Percentiles rank a stretch among this genome's conserved stretches.
These are phyloP conservation scores for Trichoderma reesei DNA, from an alignment of 495 filamentous ascomycete species.

Conservation along the genomic window DNA sequence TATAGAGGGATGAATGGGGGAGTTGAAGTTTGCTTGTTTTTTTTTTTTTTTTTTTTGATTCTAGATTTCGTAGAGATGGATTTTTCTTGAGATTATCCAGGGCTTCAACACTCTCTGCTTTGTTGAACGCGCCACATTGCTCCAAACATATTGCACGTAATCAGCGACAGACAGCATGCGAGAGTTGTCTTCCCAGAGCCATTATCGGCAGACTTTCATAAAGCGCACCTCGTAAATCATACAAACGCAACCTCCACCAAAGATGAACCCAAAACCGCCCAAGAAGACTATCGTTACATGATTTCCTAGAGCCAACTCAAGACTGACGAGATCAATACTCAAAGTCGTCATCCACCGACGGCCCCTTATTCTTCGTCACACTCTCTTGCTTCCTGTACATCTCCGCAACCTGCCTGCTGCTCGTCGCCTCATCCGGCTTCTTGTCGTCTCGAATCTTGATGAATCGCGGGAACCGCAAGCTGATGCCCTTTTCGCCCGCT, in stretches of 20 bases:
- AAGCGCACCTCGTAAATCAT: background rate
- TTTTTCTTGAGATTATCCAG: background rate
- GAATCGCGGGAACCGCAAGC: slow-evolving; percentile 81
- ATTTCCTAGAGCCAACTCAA: background rate
- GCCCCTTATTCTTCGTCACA: slow-evolving; percentile 63
- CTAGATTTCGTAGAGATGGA: background rate
- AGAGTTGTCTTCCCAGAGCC: too few species aligned
- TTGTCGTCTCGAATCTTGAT: slow-evolving; percentile 88
- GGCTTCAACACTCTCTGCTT: background rate
- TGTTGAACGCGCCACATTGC: background rate
- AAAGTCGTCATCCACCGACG: slow-evolving; percentile 92
- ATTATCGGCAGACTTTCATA: background rate
- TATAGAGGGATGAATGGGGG: background rate
- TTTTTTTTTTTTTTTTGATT: too few species aligned
- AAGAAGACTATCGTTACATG: background rate
- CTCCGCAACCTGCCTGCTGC: slow-evolving; percentile 72
- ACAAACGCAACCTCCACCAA: background rate
- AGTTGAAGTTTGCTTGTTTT: background rate
- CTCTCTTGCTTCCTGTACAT: slow-evolving; percentile 95
- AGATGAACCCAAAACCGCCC: background rate
- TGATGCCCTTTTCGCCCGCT: slow-evolving; percentile 70
- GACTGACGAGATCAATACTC: slow-evolving; percentile 56
- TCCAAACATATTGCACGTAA: background rate
- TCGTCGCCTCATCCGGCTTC: slow-evolving; percentile 85
- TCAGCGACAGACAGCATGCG: background rate